Evolutionary conservation across 352 stramenopile species (phyloP), one percentile per base, ranked within the genome.

Genomic region (Globisporangium megalacanthum): DNA sequence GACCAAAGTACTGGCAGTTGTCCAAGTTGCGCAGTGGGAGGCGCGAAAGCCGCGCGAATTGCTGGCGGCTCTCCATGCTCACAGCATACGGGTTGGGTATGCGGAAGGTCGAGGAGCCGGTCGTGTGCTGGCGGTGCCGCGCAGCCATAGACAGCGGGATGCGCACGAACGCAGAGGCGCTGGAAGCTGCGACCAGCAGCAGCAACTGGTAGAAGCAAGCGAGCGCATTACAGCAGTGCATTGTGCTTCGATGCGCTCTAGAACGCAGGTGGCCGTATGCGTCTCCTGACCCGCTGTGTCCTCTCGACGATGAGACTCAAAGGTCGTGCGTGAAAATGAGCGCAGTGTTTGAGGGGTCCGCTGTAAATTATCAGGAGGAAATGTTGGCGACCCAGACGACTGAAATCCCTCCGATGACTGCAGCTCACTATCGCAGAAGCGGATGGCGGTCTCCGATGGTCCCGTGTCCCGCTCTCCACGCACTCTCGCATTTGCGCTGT

Each of bases 1-100:
- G 19, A 4, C 58, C 67, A 20, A 57, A 68, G 62, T 72, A 79
- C 22, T 76, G 61, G 25, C 62, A 56, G 49, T 69, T 64, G 11
- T 69, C 54, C 5, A 74, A 17, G 49, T 64, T 70, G 14, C 41
- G 35, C 20, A 79, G 55, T 22, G 58, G 31, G n/a, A 75, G 31
- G 22, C 56, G 61, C 14, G 61, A 63, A 14, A 53, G 36, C 35
- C 19, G 8, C 1, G 45, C 36, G 54, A 46, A 44, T 0, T 15
- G 42, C 14, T n/a, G 44, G 19, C 41, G n/a, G 15, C 54, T 59
- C 54, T 59, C 54, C 54, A 59, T 53, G 13, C 20, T 52, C n/a
- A 51, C 13, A 19, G 33, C 31, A 7, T 39, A 20, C n/a, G 35
- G 22, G n/a, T 2, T 6, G 19, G 8, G 29, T 6, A 9, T 7